Evolutionary conservation across 352 stramenopile genomes (phyloP).

Genomic region (Pythium biforme): DNA sequence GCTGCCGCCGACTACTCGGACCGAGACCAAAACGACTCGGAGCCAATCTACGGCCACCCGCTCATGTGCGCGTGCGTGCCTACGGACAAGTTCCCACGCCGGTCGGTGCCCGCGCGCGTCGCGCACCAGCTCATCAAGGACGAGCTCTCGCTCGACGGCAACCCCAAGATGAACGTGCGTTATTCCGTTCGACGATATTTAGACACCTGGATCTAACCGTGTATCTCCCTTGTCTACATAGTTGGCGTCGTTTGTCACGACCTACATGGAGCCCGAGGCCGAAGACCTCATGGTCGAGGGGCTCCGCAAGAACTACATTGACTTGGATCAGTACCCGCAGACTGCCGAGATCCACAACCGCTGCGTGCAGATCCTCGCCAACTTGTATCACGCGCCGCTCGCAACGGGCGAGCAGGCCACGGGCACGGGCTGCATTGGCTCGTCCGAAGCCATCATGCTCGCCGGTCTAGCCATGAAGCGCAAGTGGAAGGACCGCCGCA

Average conservation of each 20-base stretch:
- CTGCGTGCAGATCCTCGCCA: constrained; percentile 91
- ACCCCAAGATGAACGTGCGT: constrained; percentile 88
- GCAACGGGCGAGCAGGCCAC: constrained; percentile 52
- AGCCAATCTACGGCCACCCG: constrained; percentile 80
- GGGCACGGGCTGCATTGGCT: constrained; percentile 90
- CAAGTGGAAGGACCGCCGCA: constrained; percentile 86
- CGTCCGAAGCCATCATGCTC: constrained; percentile 92
- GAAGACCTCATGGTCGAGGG: constrained; percentile 90
- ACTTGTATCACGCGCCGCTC: constrained; percentile 86
- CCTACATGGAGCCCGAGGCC: constrained; percentile 90
- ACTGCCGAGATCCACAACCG: constrained; percentile 93
- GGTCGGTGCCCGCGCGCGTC: constrained; percentile 72
- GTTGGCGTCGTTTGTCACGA: constrained; percentile 90
- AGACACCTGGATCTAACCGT: neutral
- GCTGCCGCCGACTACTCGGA: constrained; percentile 26
- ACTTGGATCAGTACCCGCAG: constrained; percentile 92
- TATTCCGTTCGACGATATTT: too few relatives aligned
- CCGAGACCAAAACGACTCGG: constrained; percentile 35
- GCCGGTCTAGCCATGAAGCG: constrained; percentile 90
- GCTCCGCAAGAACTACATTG: constrained; percentile 91
- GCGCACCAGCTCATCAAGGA: constrained; percentile 89
- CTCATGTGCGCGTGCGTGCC: constrained; percentile 73
- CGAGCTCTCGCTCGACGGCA: constrained; percentile 87
- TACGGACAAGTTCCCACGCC: constrained; percentile 57
- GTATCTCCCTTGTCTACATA: constrained; percentile 3